Conservation (phyloP, 495 filamentous ascomycete genomes). For the Talaromyces liani region DNA sequence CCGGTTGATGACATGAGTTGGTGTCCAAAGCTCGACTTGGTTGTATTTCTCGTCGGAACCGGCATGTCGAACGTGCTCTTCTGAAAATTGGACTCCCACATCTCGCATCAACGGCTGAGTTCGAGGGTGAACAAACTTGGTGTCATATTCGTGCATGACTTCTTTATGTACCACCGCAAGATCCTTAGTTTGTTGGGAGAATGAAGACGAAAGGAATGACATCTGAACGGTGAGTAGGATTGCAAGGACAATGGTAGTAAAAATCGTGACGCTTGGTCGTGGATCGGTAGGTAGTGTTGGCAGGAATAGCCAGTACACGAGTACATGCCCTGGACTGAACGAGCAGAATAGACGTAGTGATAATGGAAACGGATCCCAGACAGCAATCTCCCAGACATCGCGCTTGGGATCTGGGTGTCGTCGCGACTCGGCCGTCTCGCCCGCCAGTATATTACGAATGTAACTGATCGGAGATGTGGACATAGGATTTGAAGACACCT, state of each 20-base stretch:
- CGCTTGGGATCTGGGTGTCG: constrained; percentile 75
- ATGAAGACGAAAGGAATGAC: constrained; percentile 57
- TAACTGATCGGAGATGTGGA: constrained; percentile 73
- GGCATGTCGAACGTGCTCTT: constrained; percentile 27
- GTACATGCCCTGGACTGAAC: constrained; percentile 86
- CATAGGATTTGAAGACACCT: constrained; percentile 79
- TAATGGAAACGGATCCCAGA: constrained; percentile 89
- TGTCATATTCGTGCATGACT: constrained; percentile 92
- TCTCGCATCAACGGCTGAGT: constrained; percentile 75
- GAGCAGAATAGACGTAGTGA: constrained; percentile 77
- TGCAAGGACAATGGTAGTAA: constrained; percentile 67
- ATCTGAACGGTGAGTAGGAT: constrained; percentile 72
- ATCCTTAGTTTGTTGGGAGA: constrained; percentile 81
- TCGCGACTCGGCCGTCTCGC: constrained; percentile 58
- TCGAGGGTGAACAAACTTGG: constrained; percentile 88
- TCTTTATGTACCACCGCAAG: constrained; percentile 76
- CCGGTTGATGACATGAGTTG: constrained; percentile 69
- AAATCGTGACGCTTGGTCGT: constrained; percentile 73
- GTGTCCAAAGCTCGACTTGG: constrained; percentile 64
- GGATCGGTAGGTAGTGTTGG: constrained; percentile 68
- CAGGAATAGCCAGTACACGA: constrained; percentile 82
- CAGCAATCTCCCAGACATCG: constrained; percentile 90
- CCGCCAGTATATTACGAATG: constrained; percentile 56
- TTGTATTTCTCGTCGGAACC: constrained; percentile 39
- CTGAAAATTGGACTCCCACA: constrained; percentile 66